These are phyloP conservation scores for Ogataea sp. DNA, from an alignment of 805 yeast genomes.

Conservation along the genomic window DNA sequence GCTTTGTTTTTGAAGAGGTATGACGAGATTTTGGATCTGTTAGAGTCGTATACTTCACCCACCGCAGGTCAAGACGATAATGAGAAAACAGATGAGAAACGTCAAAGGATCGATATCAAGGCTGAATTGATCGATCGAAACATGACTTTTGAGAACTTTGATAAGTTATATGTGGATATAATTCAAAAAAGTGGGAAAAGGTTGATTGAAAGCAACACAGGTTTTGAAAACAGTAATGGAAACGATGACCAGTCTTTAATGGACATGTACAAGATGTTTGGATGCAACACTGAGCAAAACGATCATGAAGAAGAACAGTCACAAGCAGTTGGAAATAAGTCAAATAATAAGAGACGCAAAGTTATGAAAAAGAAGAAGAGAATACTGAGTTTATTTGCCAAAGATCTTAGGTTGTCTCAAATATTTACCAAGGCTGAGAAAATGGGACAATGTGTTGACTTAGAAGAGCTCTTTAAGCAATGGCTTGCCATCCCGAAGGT, in stretches of 20 bases:
- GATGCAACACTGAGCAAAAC: constrained; percentile 6
- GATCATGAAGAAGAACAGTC: constrained; percentile 1
- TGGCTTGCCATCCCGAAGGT: constrained; percentile 42
- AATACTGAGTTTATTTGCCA: constrained; percentile 42
- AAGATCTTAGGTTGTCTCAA: constrained; percentile 37
- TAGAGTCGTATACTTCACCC: neutral
- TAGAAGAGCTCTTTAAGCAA: constrained; percentile 39
- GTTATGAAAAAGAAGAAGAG: constrained; percentile 19
- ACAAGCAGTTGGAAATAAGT: constrained; percentile 8
- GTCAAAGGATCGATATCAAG: constrained; percentile 2
- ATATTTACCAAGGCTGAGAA: constrained; percentile 54
- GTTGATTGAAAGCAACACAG: constrained; percentile 17
- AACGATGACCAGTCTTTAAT: constrained; percentile 11
- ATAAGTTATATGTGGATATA: constrained; percentile 24
- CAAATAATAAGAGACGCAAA: constrained; percentile 11
- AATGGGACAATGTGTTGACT: constrained; percentile 58
- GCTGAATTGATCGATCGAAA: constrained; percentile 2
- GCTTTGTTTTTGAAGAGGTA: constrained; percentile 40
- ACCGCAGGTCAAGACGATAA: too few relatives aligned
- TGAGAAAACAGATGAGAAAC: neutral
- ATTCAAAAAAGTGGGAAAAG: constrained; percentile 21
- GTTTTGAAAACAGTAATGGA: constrained; percentile 8
- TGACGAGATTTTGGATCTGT: constrained; percentile 16
- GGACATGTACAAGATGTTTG: constrained; percentile 24
- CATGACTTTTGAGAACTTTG: constrained; percentile 28